Conservation (phyloP, 305 asterid genomes). For the Stenogyne calaminthoides region DNA sequence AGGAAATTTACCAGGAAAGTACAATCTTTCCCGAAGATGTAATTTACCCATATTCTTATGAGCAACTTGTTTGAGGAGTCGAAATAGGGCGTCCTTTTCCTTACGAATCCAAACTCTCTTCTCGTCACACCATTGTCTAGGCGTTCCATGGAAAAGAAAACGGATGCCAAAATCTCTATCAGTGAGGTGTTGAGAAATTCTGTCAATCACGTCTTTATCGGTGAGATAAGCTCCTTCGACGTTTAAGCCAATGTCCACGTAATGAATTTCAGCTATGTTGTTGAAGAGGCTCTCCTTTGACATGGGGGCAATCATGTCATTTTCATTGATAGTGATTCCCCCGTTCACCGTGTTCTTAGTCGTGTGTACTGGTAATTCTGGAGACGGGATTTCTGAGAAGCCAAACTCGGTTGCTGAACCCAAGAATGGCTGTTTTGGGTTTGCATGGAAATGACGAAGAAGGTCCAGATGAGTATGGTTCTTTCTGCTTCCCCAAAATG, state of each 20-base stretch:
- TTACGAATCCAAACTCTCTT: constrained; percentile 70
- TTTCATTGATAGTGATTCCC: constrained; percentile 33
- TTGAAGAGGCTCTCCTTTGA: constrained; percentile 67
- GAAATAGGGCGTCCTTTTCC: constrained; percentile 70
- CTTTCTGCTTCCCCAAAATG: constrained; percentile 52
- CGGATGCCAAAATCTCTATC: constrained; percentile 57
- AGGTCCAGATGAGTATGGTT: constrained; percentile 44
- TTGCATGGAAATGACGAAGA: constrained; percentile 45
- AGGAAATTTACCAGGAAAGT: constrained; percentile 66
- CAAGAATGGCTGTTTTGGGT: constrained; percentile 75
- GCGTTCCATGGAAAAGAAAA: constrained; percentile 86
- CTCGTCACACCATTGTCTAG: constrained; percentile 87
- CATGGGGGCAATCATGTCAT: constrained; percentile 57
- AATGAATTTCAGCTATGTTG: constrained; percentile 85
- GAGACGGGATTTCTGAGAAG: constrained; percentile 40
- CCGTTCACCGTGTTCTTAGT: constrained; percentile 38
- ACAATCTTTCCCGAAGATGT: constrained; percentile 67
- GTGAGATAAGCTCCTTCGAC: constrained; percentile 77
- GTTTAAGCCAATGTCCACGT: constrained; percentile 93
- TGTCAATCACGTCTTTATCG: constrained; percentile 54
- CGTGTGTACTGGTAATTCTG: constrained; percentile 29
- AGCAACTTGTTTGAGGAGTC: constrained; percentile 65
- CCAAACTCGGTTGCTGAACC: constrained; percentile 90
- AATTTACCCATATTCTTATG: constrained; percentile 60
- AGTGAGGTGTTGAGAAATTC: constrained; percentile 47